Evolutionary conservation across 768 basidiomycete genomes (phyloP), one percentile per base, ranked within the genome.

Genomic region (Boletus eberwhitei): DNA sequence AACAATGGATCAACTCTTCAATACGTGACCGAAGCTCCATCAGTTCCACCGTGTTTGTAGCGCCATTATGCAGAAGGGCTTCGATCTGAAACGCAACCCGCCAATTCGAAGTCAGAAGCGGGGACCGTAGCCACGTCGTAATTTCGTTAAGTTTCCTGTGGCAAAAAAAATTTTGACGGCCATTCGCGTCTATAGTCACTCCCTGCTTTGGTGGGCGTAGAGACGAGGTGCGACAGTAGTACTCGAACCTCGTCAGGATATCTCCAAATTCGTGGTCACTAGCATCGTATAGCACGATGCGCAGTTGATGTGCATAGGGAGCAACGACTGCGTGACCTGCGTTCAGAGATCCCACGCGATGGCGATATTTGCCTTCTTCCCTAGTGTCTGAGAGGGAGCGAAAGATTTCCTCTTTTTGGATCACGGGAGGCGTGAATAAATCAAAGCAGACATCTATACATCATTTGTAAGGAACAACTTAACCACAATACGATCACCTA

Each of bases 21-120:
- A 90, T 73, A 5, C 63, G 66, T 2, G 75, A 73, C 17, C 76
- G 67, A 37, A 90, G 70, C 6, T 69, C 61, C 5, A 70, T 64
- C 1, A 93, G 41, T 34, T 90, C 86, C 8, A 70, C 69, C 0
- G 88, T 84, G 54, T 84, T 81, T 21, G 92, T 73, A 19, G 81
- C 68, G 0, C 80, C 79, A 55, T 86, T 88, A 22, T 75, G 81
- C 6, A 93, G 66, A 12, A 90, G 73, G 0, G 83, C 79, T 65
- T 89, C 89, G 29, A 91, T 71, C 67, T 93, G 91, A 64, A 91
- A 93, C 1, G 85, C 86, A 32, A 90, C 76, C 5, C 73, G 69
- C 87, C 87, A 92, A 22, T 64, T 59, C 6, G 58, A 51, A 32
- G 48, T 11, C 29, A 68, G 50, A 14, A 79, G 74, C 43, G 85